These are phyloP conservation scores for Thamnidium elegans DNA, from an alignment of 192 early-diverging fungal species.

Conservation along the genomic window DNA sequence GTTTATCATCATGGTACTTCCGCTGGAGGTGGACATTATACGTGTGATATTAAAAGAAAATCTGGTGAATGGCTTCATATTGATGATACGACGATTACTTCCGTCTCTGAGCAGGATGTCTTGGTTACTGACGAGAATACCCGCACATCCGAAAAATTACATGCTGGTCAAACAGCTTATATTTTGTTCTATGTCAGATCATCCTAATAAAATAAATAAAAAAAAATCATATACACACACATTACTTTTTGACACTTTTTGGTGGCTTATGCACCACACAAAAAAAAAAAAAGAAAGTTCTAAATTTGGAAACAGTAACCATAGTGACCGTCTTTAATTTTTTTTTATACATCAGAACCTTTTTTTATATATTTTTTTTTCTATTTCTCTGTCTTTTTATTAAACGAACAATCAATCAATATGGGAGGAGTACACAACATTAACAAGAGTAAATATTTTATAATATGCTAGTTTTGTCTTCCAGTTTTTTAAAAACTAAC, in stretches of 20 bases:
- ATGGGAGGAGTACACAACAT: constrained; percentile 16
- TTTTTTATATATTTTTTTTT: too few species aligned
- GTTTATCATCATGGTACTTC: constrained; percentile 93
- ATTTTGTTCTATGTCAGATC: constrained; percentile 71
- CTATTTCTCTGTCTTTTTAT: too few species aligned
- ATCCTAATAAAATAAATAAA: not conserved
- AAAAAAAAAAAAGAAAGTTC: too few species aligned
- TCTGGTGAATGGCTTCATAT: constrained; percentile 84
- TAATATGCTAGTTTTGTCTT: too few species aligned
- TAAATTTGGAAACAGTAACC: too few species aligned
- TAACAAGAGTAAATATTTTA: constrained; percentile 8
- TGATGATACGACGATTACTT: constrained; percentile 81
- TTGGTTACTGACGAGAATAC: constrained; percentile 39
- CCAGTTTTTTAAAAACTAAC: not conserved
- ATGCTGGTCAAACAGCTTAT: constrained; percentile 66
- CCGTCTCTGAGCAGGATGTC: constrained; percentile 59
- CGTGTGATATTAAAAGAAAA: constrained; percentile 80
- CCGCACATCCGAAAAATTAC: constrained; percentile 25
- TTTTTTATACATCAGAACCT: too few species aligned
- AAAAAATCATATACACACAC: too few species aligned
- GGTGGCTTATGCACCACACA: too few species aligned
- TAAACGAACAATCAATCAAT: too few species aligned
- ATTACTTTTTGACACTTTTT: too few species aligned
- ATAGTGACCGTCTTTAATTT: too few species aligned
- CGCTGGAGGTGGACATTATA: constrained; percentile 95